A percentile compares a stretch with the other conserved stretches of the same genome.
Conservation (phyloP, 1,284 basidiomycete species). For the Ustilago curta region DNA sequence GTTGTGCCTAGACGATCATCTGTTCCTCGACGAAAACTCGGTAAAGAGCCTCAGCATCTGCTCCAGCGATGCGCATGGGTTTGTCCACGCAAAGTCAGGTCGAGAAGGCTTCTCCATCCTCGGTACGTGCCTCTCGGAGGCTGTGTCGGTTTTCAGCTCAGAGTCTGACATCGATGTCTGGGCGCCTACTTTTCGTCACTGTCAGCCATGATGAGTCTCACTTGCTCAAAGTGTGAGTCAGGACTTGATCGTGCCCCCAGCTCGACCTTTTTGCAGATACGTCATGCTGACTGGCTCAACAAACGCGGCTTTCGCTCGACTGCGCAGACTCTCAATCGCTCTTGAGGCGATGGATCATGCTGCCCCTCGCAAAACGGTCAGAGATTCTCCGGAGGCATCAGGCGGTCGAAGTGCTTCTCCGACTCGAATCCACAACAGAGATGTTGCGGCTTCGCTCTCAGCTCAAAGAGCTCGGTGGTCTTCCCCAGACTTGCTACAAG, state of each 20-base stretch:
- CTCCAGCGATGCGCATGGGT: slow-evolving; percentile 35
- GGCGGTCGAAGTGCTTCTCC: slow-evolving; percentile 37
- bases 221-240: slow-evolving; percentile 33
- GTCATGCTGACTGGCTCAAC: not conserved
- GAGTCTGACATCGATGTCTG: not conserved
- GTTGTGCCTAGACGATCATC: slow-evolving; percentile 27
- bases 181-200: not conserved
- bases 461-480: slow-evolving; percentile 25
- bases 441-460: slow-evolving; percentile 18
- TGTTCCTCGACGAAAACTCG: slow-evolving; percentile 47
- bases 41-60: slow-evolving; percentile 43
- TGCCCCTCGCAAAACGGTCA: slow-evolving; percentile 24
- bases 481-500: slow-evolving; percentile 27
- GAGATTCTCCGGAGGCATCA: slow-evolving; percentile 37
- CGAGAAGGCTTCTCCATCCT: slow-evolving; percentile 43
- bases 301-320: not conserved
- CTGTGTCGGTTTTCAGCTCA: not conserved
- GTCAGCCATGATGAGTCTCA: slow-evolving; percentile 32
- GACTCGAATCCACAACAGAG: slow-evolving; percentile 25
- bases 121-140: slow-evolving; percentile 12
- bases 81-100: slow-evolving; percentile 34
- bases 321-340: slow-evolving; percentile 26
- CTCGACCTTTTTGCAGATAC: too few relatives aligned
- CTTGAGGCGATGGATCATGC: slow-evolving; percentile 42
- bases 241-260: too few relatives aligned